A percentile compares a stretch with the other conserved stretches of the same genome.
phyloP scores from a whole-genome alignment of 805 yeast genomes.

The Blastobotrys muscicola region DNA sequence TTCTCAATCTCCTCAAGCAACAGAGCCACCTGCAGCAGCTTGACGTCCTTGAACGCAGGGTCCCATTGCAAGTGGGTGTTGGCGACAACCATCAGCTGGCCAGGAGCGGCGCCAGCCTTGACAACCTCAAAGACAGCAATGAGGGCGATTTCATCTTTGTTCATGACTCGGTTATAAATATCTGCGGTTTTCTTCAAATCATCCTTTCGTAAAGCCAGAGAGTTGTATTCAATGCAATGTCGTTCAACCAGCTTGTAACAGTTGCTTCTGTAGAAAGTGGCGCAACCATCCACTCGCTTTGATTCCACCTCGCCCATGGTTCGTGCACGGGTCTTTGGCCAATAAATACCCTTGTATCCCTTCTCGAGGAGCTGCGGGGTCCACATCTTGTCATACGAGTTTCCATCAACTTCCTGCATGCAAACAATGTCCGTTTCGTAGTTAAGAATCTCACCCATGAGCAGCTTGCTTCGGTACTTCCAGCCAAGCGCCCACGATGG shows the following conservation, averaged over 20 bases:
- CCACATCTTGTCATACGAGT: slow-evolving; percentile 82
- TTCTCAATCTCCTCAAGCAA: slow-evolving; percentile 77
- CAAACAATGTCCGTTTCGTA: slow-evolving; percentile 72
- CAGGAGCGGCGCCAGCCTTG: slow-evolving; percentile 35
- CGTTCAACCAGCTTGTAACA: slow-evolving; percentile 65
- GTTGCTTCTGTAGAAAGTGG: slow-evolving; percentile 68
- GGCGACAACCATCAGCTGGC: slow-evolving; percentile 62
- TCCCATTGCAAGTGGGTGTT: slow-evolving; percentile 99
- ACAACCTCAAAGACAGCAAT: slow-evolving; percentile 65
- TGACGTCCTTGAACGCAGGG: slow-evolving; percentile 92
- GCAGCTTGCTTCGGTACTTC: slow-evolving; percentile 75
- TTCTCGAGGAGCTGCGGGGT: slow-evolving; percentile 55
- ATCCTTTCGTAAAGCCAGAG: slow-evolving; percentile 37
- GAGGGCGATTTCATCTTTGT: slow-evolving; percentile 87
- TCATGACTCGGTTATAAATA: slow-evolving; percentile 90
- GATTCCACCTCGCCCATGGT: slow-evolving; percentile 74
- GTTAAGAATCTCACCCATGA: slow-evolving; percentile 61
- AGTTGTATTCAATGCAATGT: slow-evolving; percentile 70
- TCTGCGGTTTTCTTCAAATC: slow-evolving; percentile 90
- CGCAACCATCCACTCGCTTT: slow-evolving; percentile 95
- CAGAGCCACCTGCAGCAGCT: slow-evolving; percentile 90
- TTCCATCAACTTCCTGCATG: slow-evolving; percentile 91
- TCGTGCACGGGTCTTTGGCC: slow-evolving; percentile 83
- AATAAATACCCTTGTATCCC: slow-evolving; percentile 77
- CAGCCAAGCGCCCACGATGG: slow-evolving; percentile 96